These are phyloP conservation scores for Quaeritorhiza haematococci DNA, from an alignment of 371 early-diverging fungal species.

Conservation along the genomic window DNA sequence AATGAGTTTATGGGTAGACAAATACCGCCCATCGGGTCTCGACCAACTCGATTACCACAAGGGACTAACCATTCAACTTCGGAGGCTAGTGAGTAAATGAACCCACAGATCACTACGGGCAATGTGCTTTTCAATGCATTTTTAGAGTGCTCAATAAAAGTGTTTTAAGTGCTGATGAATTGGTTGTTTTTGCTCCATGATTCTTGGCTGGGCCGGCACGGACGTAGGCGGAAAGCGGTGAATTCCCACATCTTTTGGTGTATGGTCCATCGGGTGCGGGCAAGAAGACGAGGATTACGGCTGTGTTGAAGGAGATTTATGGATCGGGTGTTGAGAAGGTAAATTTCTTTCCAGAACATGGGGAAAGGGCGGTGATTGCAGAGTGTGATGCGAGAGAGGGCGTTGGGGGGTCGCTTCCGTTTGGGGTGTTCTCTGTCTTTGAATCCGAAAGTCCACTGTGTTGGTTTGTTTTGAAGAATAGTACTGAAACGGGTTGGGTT, in stretches of 20 bases:
- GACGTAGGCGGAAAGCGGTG: conserved; percentile 64
- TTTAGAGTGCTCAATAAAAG: neutral
- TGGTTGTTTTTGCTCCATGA: neutral
- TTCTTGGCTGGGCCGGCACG: no score
- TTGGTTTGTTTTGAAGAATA: no score
- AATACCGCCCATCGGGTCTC: conserved; percentile 85
- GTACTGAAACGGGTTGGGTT: no score
- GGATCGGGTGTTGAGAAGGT: conserved; percentile 93
- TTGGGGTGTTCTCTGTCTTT: no score
- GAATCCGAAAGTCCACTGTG: no score
- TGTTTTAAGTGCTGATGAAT: neutral
- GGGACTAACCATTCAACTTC: conserved; percentile 68
- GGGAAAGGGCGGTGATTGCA: no score
- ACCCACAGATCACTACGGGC: neutral
- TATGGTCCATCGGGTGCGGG: conserved; percentile 97
- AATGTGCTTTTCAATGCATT: neutral
- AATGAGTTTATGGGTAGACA: conserved; percentile 99
- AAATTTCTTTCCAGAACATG: no score
- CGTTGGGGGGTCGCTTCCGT: no score
- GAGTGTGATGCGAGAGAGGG: no score
- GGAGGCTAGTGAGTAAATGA: conserved; percentile 58
- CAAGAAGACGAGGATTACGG: conserved; percentile 92
- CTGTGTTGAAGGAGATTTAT: conserved; percentile 78
- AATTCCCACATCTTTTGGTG: conserved; percentile 94
- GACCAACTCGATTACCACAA: conserved; percentile 81